Conservation (phyloP, 139 green algal genomes). For the Tetradesmus lagerheimii region DNA sequence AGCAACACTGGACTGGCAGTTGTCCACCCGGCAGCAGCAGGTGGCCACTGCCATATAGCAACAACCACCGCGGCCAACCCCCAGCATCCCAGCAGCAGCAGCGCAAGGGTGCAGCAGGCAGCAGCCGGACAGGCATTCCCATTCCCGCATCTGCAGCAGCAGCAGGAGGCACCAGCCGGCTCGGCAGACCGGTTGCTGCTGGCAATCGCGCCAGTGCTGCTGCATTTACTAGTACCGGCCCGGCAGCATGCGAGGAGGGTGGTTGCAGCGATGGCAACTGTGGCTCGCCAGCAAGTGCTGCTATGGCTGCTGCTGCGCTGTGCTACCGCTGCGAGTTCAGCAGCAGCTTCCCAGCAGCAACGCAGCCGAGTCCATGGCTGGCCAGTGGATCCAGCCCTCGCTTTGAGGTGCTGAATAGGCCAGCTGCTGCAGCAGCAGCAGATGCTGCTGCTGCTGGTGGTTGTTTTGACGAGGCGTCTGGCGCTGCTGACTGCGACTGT, state of each 20-base stretch:
- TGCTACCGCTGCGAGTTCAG: constrained; percentile 7
- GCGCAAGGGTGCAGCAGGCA: background rate
- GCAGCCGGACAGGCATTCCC: background rate
- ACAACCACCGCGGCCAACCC: background rate
- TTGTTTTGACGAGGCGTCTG: background rate
- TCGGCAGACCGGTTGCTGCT: background rate
- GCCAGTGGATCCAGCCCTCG: background rate
- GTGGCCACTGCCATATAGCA: background rate
- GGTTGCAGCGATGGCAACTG: background rate
- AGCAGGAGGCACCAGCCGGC: background rate
- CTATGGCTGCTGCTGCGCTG: background rate
- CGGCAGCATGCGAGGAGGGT: background rate
- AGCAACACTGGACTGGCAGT: background rate
- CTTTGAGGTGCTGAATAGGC: background rate
- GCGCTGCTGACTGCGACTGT: background rate
- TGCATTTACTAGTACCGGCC: background rate
- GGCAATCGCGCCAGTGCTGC: background rate
- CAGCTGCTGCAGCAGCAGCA: background rate
- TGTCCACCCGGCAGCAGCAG: constrained; percentile 23
- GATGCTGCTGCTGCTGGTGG: background rate
- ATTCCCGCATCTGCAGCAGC: background rate
- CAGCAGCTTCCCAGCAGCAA: constrained; percentile 37
- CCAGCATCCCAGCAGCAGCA: background rate
- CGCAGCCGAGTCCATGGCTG: constrained; percentile 23
- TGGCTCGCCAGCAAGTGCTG: background rate